Evolutionary conservation across 2,329 filamentous ascomycete species (phyloP).

Genomic region (Fusarium denticulatum): DNA sequence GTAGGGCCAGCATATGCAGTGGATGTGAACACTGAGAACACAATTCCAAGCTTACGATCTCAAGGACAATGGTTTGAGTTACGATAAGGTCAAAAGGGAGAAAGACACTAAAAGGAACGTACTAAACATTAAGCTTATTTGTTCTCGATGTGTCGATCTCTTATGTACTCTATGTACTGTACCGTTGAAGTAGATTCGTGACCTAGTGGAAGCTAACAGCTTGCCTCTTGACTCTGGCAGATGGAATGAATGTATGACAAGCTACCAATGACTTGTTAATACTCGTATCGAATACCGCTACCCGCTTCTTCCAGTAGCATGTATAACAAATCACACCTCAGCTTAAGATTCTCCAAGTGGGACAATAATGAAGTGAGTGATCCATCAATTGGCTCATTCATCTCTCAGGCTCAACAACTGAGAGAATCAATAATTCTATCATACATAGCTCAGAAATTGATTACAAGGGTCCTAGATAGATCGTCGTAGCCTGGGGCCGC

Average conservation of each 20-base stretch:
- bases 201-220: neutral
- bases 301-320: neutral
- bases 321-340: neutral
- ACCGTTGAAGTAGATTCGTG: neutral
- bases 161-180: no score
- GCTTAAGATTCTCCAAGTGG: no score
- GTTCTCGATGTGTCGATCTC: neutral
- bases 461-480: conserved; percentile 47
- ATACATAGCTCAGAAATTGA: conserved; percentile 46
- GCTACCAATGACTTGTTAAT: neutral
- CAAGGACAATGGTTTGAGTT: neutral
- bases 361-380: neutral
- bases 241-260: neutral
- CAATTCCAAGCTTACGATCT: neutral
- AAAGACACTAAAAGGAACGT: neutral
- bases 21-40: neutral
- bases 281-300: neutral
- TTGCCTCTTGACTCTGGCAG: neutral
- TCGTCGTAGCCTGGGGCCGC: conserved; percentile 42
- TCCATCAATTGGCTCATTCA: conserved; percentile 37
- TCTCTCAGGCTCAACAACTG: conserved; percentile 10
- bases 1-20: neutral
- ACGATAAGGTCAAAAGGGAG: neutral
- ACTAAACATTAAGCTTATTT: neutral
- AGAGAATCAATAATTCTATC: conserved; percentile 39